Conservation (phyloP, 179 eudicot genomes). For the Drosera spatulata region DNA sequence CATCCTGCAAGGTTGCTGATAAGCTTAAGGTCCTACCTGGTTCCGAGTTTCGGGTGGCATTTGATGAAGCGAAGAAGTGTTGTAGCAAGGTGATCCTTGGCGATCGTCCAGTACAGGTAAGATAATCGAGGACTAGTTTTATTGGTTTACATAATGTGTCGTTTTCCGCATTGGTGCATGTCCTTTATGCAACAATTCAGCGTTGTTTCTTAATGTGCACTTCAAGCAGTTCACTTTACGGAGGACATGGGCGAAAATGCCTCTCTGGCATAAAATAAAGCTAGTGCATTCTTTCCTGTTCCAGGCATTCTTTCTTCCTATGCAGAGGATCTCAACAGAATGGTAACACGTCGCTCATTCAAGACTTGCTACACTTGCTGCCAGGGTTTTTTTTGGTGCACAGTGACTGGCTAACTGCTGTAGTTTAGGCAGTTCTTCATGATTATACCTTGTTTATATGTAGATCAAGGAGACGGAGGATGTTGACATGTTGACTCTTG, state of each 20-base stretch:
- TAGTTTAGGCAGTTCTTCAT: conserved; percentile 6
- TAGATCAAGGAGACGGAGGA: conserved; percentile 91
- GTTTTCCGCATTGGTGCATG: too few relatives aligned
- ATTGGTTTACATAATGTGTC: background rate
- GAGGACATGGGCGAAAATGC: conserved; percentile 73
- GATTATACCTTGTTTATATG: conserved; percentile 9
- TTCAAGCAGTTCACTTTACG: conserved; percentile 44
- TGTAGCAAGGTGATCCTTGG: conserved; percentile 93
- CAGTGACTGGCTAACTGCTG: conserved; percentile 1
- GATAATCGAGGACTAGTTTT: conserved; percentile 6
- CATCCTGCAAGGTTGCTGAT: conserved; percentile 54
- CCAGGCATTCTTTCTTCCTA: conserved; percentile 73
- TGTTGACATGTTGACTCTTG: conserved; percentile 86
- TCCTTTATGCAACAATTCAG: too few relatives aligned
- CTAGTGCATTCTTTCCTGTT: conserved; percentile 48
- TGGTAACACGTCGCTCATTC: conserved; percentile 31
- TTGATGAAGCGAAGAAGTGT: conserved; percentile 83
- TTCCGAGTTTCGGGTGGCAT: conserved; percentile 89
- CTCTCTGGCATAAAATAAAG: conserved; percentile 77
- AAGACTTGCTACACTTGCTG: background rate
- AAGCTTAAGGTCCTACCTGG: conserved; percentile 95
- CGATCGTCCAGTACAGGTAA: conserved; percentile 92
- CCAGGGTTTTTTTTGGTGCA: background rate
- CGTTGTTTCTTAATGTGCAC: too few relatives aligned
- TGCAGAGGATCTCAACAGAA: conserved; percentile 48